Evolutionary conservation across 352 stramenopile species (phyloP).

Genomic region (Phytopythium oedochilum): DNA sequence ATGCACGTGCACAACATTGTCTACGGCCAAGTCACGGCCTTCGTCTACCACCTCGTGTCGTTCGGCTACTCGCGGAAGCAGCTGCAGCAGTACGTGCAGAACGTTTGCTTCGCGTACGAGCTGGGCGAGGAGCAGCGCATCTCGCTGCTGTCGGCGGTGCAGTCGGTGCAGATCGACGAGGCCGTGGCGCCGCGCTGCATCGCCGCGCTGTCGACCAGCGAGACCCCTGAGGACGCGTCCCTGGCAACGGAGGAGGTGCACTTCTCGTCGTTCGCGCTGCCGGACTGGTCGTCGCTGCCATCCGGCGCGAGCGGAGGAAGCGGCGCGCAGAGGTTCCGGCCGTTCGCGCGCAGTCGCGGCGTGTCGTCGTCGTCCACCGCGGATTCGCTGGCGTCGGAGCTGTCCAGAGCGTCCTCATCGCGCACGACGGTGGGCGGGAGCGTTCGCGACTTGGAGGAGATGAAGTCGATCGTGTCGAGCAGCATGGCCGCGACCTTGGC

Average conservation of each 20-base stretch:
- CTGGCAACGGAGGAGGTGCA: slow-evolving; percentile 36
- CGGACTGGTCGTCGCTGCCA: slow-evolving; percentile 55
- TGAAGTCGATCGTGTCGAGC: slow-evolving; percentile 61
- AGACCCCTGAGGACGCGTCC: slow-evolving; percentile 3
- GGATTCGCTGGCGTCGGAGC: not conserved
- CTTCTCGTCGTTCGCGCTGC: slow-evolving; percentile 55
- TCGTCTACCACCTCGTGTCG: slow-evolving; percentile 70
- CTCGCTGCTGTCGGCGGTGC: slow-evolving; percentile 48
- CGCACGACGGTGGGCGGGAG: slow-evolving; percentile 5
- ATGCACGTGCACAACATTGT: slow-evolving; percentile 75
- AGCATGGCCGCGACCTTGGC: slow-evolving; percentile 21
- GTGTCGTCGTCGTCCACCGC: slow-evolving; percentile 5
- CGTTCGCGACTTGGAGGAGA: slow-evolving; percentile 50
- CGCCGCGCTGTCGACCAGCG: not conserved
- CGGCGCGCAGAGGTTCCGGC: slow-evolving; percentile 20
- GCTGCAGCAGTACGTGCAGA: slow-evolving; percentile 68
- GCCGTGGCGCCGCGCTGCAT: slow-evolving; percentile 9
- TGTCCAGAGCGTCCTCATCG: slow-evolving; percentile 5
- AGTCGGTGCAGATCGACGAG: slow-evolving; percentile 27
- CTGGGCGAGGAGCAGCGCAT: slow-evolving; percentile 78
- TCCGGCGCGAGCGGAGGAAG: slow-evolving; percentile 8
- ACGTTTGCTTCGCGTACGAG: slow-evolving; percentile 79
- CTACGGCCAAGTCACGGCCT: slow-evolving; percentile 68
- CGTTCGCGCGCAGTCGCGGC: slow-evolving; percentile 19
- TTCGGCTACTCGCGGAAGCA: slow-evolving; percentile 64